A percentile compares a stretch with the other conserved stretches of the same genome.
These are phyloP conservation scores for Thelonectria olida DNA, from an alignment of 2,329 filamentous ascomycete genomes.

Conservation along the genomic window DNA sequence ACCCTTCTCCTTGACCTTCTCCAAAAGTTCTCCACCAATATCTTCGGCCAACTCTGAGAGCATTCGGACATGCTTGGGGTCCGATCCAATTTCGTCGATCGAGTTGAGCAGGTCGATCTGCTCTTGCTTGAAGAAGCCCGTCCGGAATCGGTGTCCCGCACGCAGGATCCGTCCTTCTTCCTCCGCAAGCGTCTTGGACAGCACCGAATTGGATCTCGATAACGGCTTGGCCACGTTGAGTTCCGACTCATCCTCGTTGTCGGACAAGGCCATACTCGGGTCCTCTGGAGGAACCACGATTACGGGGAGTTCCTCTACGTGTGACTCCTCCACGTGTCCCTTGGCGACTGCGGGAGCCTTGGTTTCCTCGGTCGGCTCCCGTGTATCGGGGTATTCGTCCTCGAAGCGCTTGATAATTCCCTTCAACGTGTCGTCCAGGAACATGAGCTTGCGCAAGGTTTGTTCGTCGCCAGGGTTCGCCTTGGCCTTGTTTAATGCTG, in stretches of 20 bases:
- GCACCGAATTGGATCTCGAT: conserved; percentile 62
- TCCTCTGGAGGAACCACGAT: conserved; percentile 46
- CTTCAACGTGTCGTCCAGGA: conserved; percentile 87
- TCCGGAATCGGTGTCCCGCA: conserved; percentile 65
- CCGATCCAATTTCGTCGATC: conserved; percentile 59
- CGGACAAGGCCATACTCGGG: conserved; percentile 50
- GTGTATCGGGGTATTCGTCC: conserved; percentile 92
- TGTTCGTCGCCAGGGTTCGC: conserved; percentile 75
- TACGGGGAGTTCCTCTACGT: conserved; percentile 32
- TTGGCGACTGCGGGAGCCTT: conserved; percentile 24
- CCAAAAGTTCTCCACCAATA: conserved; percentile 67
- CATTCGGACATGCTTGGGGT: conserved; percentile 60
- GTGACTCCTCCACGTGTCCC: neutral
- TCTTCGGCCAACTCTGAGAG: conserved; percentile 72
- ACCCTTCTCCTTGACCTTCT: conserved; percentile 65
- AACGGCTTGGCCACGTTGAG: conserved; percentile 52
- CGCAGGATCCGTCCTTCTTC: conserved; percentile 67
- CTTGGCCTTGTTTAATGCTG: conserved; percentile 79
- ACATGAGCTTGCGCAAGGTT: conserved; percentile 83
- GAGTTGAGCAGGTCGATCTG: conserved; percentile 59
- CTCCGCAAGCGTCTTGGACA: conserved; percentile 63
- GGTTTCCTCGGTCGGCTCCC: conserved; percentile 47
- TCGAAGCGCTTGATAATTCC: conserved; percentile 96
- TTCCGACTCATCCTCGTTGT: conserved; percentile 60
- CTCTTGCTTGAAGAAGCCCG: conserved; percentile 61